Evolutionary conservation across 2,329 filamentous ascomycete genomes (phyloP), one percentile per base, ranked within the genome.

Genomic region (Colletotrichum euphorbiae): DNA sequence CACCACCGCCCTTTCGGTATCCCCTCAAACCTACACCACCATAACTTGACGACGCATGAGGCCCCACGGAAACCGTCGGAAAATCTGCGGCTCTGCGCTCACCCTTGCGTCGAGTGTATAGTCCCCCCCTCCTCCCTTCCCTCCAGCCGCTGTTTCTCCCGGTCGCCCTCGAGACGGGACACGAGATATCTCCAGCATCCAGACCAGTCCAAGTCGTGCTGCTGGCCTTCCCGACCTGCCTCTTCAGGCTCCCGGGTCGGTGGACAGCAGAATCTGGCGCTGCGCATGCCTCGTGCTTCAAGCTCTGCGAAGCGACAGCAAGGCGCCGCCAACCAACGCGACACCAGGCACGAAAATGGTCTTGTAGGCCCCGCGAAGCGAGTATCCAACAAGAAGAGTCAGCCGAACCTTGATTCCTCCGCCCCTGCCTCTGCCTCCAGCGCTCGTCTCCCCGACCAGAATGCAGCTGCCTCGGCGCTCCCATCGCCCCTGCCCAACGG

Each of bases 341-440:
- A 91, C 81, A 88, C 85, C 76, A 89, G 91, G 80, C 91, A 97
- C 82, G 94, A 97, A 82, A 94, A 93, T 90, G 93, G 93, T 77
- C 85, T 93, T 79, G 91, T 94, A 85, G 90, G 90, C 76, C 77
- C 80, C 68, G 77, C 75, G 57, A 81, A 79, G 73, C 80, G 80
- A 74, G 72, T 74, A 64, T 73, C 76, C 51, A 76, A 75, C 72
- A 80, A 75, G 71, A 87, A 84, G 79, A 84, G 80, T 76, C 81
- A 82, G 74, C 77, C 76, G 72, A 80, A 80, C 70, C 74, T 81
- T 75, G 80, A 84, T 75, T 75, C 74, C 56, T 42, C 66, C 38
- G 58, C 55, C 52, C 31, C 66, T 50, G 12, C 33, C 57, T 60
- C 69, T 57, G 61, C 69, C 67, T 72, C 73, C 71, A 40, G 28